Evolutionary conservation across 768 basidiomycete genomes (phyloP).

Genomic region (Boletus pseudo-olivaceus): DNA sequence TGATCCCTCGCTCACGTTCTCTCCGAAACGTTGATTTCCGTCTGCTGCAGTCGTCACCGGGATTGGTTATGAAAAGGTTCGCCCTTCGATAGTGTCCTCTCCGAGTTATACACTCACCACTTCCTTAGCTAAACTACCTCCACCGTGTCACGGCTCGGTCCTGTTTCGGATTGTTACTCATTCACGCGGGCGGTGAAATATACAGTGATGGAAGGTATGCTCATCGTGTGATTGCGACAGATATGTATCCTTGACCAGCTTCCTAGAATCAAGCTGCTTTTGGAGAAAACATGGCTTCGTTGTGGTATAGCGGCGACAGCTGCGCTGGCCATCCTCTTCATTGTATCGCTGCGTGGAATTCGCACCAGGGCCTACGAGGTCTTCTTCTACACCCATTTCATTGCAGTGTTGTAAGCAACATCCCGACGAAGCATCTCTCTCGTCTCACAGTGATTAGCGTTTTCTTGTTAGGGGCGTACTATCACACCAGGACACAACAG

Average conservation of each 20-base stretch:
- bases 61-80: slow-evolving; percentile 28
- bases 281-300: slow-evolving; percentile 21
- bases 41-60: slow-evolving; percentile 27
- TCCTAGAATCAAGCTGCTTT: background rate
- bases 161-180: slow-evolving; percentile 44
- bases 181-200: slow-evolving; percentile 38
- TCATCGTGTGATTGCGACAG: no score
- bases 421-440: rapidly evolving
- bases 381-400: slow-evolving; percentile 49
- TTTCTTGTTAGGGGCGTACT: slow-evolving; percentile 40
- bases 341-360: slow-evolving; percentile 49
- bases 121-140: slow-evolving; percentile 35
- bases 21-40: background rate
- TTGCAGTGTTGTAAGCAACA: slow-evolving; percentile 38
- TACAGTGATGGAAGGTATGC: slow-evolving; percentile 5
- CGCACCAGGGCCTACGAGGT: slow-evolving; percentile 47
- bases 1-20: background rate
- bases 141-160: slow-evolving; percentile 51
- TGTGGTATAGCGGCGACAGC: slow-evolving; percentile 36
- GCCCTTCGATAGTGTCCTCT: background rate
- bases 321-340: slow-evolving; percentile 40
- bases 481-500: slow-evolving; percentile 31
- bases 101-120: background rate
- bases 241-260: background rate
- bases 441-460: slow-evolving; percentile 19